Evolutionary conservation across 441 rosid species (phyloP).

Genomic region (Geranium incanum): DNA sequence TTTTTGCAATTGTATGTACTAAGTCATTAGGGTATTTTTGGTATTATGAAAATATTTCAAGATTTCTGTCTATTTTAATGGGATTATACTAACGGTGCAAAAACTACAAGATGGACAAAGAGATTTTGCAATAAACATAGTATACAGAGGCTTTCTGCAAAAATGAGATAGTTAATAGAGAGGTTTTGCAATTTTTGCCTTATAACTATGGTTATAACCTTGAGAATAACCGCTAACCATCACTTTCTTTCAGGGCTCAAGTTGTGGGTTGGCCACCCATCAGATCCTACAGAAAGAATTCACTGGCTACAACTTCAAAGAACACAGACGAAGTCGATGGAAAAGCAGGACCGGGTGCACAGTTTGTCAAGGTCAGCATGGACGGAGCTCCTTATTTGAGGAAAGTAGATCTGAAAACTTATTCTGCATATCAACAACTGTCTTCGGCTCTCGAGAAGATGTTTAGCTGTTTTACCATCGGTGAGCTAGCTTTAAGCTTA

Average conservation of each 20-base stretch:
- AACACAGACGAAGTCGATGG: constrained; percentile 55
- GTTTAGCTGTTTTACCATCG: constrained; percentile 62
- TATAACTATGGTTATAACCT: neutral
- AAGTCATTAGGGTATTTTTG: no score
- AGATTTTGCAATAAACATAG: no score
- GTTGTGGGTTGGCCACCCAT: constrained; percentile 81
- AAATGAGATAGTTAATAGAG: no score
- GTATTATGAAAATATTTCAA: no score
- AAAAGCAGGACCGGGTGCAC: constrained; percentile 37
- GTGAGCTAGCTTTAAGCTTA: constrained; percentile 31
- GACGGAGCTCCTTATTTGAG: constrained; percentile 68
- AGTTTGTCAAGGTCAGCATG: constrained; percentile 64
- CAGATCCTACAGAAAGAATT: constrained; percentile 54
- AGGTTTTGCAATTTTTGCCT: no score
- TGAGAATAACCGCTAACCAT: constrained; percentile 6
- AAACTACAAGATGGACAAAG: no score
- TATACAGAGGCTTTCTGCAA: no score
- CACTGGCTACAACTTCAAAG: constrained; percentile 49
- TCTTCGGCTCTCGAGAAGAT: constrained; percentile 63
- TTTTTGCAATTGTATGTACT: no score
- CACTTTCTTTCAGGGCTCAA: constrained; percentile 43
- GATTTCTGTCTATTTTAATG: no score
- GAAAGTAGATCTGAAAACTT: constrained; percentile 53
- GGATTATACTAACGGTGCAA: no score
- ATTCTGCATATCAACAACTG: constrained; percentile 44